Evolutionary conservation across 352 stramenopile species (phyloP).

Genomic region (Thalassiosira exigua): DNA sequence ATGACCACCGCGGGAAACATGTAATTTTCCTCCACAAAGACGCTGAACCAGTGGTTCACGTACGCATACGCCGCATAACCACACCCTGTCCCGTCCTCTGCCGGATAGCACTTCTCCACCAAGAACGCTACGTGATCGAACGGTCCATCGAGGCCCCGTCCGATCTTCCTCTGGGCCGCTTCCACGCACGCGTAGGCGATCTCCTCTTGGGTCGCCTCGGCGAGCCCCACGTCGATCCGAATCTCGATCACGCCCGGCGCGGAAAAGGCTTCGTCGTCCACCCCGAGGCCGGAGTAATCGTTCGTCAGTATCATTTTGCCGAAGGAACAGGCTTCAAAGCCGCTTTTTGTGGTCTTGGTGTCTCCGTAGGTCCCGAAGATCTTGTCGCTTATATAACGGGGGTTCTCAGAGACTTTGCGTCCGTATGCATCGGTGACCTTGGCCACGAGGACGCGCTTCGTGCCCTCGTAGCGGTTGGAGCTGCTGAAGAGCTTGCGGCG

Average conservation of each 20-base stretch:
- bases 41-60: slow-evolving; percentile 38
- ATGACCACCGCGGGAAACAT: slow-evolving; percentile 29
- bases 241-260: slow-evolving; percentile 56
- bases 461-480: background rate
- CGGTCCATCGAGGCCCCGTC: slow-evolving; percentile 12
- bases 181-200: slow-evolving; percentile 5
- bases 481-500: no score
- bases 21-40: slow-evolving; percentile 39
- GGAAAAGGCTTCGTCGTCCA: slow-evolving; percentile 7
- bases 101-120: slow-evolving; percentile 40
- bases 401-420: slow-evolving; percentile 1
- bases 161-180: slow-evolving; percentile 26
- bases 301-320: slow-evolving; percentile 34
- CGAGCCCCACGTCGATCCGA: slow-evolving; percentile 19
- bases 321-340: slow-evolving; percentile 45
- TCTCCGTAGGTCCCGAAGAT: slow-evolving; percentile 40
- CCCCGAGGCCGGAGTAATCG: slow-evolving; percentile 13
- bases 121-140: slow-evolving; percentile 57
- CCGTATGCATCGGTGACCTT: background rate
- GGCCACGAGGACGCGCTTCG: background rate
- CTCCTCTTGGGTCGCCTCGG: background rate
- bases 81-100: slow-evolving; percentile 11
- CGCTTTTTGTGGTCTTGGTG: slow-evolving; percentile 5
- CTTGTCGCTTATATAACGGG: slow-evolving; percentile 28
- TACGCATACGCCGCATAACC: slow-evolving; percentile 36